Evolutionary conservation across 805 yeast genomes (phyloP), one percentile per base, ranked within the genome.

Genomic region (Vanderwaltozyma verrucispora): DNA sequence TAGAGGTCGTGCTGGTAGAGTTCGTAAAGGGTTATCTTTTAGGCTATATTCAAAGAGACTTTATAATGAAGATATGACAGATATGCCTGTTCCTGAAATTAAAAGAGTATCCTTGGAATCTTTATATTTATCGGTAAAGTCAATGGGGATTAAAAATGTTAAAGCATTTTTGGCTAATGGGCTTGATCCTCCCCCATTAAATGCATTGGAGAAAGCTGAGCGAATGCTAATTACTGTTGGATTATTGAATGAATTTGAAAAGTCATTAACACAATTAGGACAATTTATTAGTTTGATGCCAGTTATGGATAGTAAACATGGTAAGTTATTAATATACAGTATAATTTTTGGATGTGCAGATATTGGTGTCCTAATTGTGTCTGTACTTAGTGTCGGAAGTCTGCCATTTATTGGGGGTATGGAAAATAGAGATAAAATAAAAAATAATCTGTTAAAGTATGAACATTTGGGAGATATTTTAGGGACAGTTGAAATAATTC

Each of bases 1-100:
- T 63, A 69, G 95, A 57, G 98, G 98, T 56, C 82, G 98, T 66
- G 89, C 96, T n/a, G 98, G 98, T 45, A 88, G 98, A 72, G 86
- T 89, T 11, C 73, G 78, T 26, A 68, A 68, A 19, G 98, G 98
- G 40, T 64, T 67, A 12, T 87, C 96, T 44, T 89, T 76, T 59
- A 87, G 83, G 53, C 53, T 89, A 33, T 89, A 74, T 59, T 80
- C 96, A 1, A 62, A 64, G 37, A 72, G 72, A 2, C 71, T 84
- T 0, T 75, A 75, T 49, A 64, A 66, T 4, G 56, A 57, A 1
- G 54, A 59, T 17, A 81, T 87, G 89, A 62, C 71, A 13, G 65
- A 70, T 2, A 79, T 80, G 46, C 95, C 96, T 1, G 68, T 81
- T 14, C 96, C 98, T 0, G 98, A 89, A 54, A 89, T 89, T 37